These are phyloP conservation scores for Schizopora paradoxa DNA, from an alignment of 1,284 basidiomycete species.

Conservation along the genomic window DNA sequence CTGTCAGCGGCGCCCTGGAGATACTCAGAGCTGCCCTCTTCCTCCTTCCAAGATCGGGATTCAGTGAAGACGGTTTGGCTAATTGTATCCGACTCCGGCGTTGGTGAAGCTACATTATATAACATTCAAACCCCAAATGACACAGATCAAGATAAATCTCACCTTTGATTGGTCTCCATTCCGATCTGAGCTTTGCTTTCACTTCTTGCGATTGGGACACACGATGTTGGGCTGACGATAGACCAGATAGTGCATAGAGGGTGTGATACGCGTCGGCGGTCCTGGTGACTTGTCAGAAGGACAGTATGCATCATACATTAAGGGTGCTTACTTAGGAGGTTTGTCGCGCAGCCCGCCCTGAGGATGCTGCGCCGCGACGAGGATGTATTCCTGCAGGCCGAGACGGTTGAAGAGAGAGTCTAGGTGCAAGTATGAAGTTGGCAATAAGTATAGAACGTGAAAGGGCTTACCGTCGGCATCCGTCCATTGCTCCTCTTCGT, in stretches of 20 bases:
- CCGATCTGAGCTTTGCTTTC: conserved; percentile 36
- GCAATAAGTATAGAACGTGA: neutral
- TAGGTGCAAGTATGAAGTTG: conserved; percentile 24
- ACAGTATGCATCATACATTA: neutral
- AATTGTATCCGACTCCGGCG: conserved; percentile 35
- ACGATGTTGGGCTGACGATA: conserved; percentile 83
- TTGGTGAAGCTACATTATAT: conserved; percentile 25
- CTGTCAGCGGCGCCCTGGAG: conserved; percentile 65
- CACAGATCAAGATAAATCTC: conserved; percentile 14
- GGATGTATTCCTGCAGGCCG: conserved; percentile 84
- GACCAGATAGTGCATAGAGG: conserved; percentile 82
- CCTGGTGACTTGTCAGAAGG: conserved; percentile 33
- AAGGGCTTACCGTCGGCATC: conserved; percentile 55
- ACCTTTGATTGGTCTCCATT: conserved; percentile 40
- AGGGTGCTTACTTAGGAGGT: conserved; percentile 72
- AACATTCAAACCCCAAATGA: conserved; percentile 20
- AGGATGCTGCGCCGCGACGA: conserved; percentile 81
- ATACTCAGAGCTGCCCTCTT: conserved; percentile 56
- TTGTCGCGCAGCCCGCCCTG: conserved; percentile 91
- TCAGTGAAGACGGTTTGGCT: conserved; percentile 53
- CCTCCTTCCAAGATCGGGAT: conserved; percentile 72
- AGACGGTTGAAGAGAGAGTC: conserved; percentile 52
- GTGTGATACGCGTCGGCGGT: conserved; percentile 87
- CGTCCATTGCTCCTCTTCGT: conserved; percentile 45
- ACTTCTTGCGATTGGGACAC: conserved; percentile 47